Evolutionary conservation across 2,329 filamentous ascomycete species (phyloP), one percentile per base, ranked within the genome.

Genomic region (Helotiales sp.): DNA sequence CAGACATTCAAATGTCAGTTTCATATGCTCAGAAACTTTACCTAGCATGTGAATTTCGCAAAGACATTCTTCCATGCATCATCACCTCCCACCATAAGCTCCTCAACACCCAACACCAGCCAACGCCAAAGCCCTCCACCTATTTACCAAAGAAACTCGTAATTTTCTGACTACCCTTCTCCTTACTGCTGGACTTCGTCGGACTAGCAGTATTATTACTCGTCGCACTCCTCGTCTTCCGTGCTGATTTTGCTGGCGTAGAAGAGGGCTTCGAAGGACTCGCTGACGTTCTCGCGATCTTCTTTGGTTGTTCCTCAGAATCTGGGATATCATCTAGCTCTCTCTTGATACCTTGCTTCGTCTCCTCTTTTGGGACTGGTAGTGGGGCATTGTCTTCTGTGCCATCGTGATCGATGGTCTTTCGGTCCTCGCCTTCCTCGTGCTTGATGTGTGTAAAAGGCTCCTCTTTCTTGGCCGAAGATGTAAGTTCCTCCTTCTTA

Each of bases 81-180:
- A 44, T 15, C 22, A n/a, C 15, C 40, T 25, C 19, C 4, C 12
- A 24, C 15, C 22, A 25, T 44, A 44, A 15, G n/a, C 40, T 15
- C 40, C 40, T 25, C 22, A 44, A 27, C 22, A 44, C 40, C 22
- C 4, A 3, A 34, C 4, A 5, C 10, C 10, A 10, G 31, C 31
- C 31, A 12, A 34, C 31, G 4, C 3, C 9, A 44, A 24, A 24
- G 13, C 2, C 4, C 15, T 6, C 27, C 30, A 4, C 27, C 46
- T 48, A 68, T 30, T 69, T 69, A 2, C 55, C 53, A 58, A 85
- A 84, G 69, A 84, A 84, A 67, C 72, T 79, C 33, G 81, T 84
- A 58, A 85, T 84, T 68, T 80, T 71, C 60, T 69, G 67, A 56
- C 64, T 68, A 6, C 67, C 67, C 34, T 68, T 69, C 15, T 58